phyloP scores from a whole-genome alignment of 2,329 filamentous ascomycete genomes.

The Claviceps maximensis region DNA sequence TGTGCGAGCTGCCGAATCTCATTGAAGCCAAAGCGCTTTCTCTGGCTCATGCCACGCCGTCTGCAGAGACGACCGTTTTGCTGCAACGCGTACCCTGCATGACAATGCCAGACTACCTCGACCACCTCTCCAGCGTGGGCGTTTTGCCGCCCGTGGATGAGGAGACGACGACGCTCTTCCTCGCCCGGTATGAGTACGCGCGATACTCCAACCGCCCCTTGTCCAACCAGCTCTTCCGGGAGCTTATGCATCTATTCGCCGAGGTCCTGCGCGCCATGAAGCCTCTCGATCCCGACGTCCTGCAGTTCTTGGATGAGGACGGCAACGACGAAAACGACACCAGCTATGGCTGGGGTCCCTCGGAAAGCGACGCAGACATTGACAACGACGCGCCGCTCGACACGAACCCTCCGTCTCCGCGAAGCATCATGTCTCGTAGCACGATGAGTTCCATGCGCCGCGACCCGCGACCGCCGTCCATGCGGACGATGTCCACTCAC shows the following conservation, averaged over 20 bases:
- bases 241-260: conserved; percentile 75
- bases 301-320: conserved; percentile 23
- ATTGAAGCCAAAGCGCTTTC: conserved; percentile 91
- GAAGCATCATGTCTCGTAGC: conserved; percentile 19
- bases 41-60: conserved; percentile 47
- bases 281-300: conserved; percentile 40
- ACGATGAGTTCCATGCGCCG: conserved; percentile 19
- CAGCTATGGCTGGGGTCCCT: conserved; percentile 12
- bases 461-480: conserved; percentile 4
- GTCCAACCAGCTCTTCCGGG: conserved; percentile 56
- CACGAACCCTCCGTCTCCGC: conserved; percentile 28
- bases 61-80: conserved; percentile 50
- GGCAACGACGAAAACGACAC: background rate
- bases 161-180: conserved; percentile 45
- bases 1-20: conserved; percentile 74
- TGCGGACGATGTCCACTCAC: conserved; percentile 28
- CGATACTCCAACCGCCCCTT: conserved; percentile 65
- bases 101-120: conserved; percentile 68
- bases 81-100: conserved; percentile 59
- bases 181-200: conserved; percentile 67
- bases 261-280: conserved; percentile 66
- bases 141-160: conserved; percentile 36
- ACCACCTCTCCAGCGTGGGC: conserved; percentile 53
- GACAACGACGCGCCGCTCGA: conserved; percentile 32
- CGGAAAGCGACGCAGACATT: conserved; percentile 25